Conservation (phyloP, 176 grass and related monocot genomes). For the Bolboschoenus planiculmis region DNA sequence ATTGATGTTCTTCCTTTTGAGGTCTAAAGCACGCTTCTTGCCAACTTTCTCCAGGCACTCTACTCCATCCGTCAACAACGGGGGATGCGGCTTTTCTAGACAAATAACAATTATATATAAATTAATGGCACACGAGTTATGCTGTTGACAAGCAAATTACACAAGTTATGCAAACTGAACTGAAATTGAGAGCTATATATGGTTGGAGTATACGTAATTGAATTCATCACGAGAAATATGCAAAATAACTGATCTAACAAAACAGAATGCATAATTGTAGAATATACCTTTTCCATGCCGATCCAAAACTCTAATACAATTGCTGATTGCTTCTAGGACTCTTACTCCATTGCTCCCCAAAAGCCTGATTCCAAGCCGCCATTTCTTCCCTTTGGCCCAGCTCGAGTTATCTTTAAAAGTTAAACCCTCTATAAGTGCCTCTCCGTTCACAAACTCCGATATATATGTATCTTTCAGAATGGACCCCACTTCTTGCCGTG, state of each 20-base stretch:
- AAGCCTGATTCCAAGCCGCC: neutral
- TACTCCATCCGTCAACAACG: conserved; percentile 8
- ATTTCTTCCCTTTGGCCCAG: neutral
- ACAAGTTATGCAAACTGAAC: neutral
- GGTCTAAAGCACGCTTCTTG: neutral
- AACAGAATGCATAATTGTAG: neutral
- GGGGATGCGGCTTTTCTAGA: conserved; percentile 13
- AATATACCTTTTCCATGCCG: conserved; percentile 18
- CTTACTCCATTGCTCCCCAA: neutral
- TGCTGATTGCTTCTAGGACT: conserved; percentile 10
- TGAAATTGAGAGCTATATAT: neutral
- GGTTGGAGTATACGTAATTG: too few species aligned
- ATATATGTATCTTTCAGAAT: neutral
- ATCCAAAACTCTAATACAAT: conserved; percentile 5
- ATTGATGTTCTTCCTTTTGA: neutral
- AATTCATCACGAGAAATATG: neutral
- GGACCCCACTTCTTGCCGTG: neutral
- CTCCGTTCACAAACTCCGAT: neutral
- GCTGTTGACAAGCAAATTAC: too few species aligned
- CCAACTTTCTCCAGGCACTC: conserved; percentile 4
- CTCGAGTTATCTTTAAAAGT: conserved; percentile 7
- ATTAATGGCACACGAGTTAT: too few species aligned
- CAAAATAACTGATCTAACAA: neutral
- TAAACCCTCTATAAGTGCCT: neutral
- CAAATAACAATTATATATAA: neutral